Evolutionary conservation across 2,329 filamentous ascomycete genomes (phyloP).

Genomic region (Colletotrichum paranaense): DNA sequence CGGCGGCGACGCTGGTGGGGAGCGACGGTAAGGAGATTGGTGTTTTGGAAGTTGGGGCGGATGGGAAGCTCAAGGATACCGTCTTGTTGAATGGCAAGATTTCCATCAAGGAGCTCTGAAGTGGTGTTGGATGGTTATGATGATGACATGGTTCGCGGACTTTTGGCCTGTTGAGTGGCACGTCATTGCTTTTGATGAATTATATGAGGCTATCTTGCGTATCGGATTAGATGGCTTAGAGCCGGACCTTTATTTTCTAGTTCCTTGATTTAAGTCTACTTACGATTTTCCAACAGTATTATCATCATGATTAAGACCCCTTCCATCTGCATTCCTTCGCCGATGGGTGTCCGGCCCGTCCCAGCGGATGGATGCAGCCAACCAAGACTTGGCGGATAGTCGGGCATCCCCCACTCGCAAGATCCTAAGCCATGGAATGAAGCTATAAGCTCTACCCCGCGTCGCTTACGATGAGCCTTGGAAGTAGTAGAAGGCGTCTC

Average conservation of each 20-base stretch:
- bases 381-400: constrained; percentile 17
- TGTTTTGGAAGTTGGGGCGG: constrained; percentile 49
- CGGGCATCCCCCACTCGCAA: constrained; percentile 1
- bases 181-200: constrained; percentile 9
- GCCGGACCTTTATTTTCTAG: background rate
- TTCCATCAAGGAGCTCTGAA: constrained; percentile 26
- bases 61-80: constrained; percentile 53
- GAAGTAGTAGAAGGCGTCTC: background rate
- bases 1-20: constrained; percentile 55
- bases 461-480: background rate
- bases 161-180: background rate
- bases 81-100: constrained; percentile 52
- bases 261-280: background rate
- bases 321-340: background rate
- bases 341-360: constrained; percentile 4
- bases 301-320: background rate
- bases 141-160: background rate
- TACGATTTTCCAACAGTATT: background rate
- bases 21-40: constrained; percentile 54
- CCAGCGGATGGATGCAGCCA: constrained; percentile 5
- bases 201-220: constrained; percentile 27
- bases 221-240: constrained; percentile 30
- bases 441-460: background rate
- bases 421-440: background rate
- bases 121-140: background rate